A percentile compares a stretch with the other conserved stretches of the same genome.
Conservation (phyloP, 2,329 filamentous ascomycete genomes). For the Arthrobotrys musiformis region DNA sequence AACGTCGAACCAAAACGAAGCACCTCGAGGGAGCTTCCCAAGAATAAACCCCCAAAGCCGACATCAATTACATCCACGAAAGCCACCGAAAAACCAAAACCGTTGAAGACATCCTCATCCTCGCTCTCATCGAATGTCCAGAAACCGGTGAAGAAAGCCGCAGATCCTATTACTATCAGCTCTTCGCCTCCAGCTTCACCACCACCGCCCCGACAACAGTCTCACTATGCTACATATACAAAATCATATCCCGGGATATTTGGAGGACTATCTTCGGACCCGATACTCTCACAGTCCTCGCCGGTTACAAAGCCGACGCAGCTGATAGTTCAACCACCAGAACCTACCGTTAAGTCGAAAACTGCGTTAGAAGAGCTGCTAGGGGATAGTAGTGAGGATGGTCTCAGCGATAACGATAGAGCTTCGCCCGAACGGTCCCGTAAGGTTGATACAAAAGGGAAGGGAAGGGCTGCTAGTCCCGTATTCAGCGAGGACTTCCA, state of each 20-base stretch:
- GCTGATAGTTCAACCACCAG: not conserved
- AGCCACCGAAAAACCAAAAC: not conserved
- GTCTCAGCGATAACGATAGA: not conserved
- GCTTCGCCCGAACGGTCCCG: not conserved
- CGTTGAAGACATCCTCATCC: not conserved
- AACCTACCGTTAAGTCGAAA: conserved; percentile 3
- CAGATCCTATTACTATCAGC: conserved; percentile 35
- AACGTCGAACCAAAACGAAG: conserved; percentile 19
- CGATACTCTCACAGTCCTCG: conserved; percentile 47
- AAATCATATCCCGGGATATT: conserved; percentile 43
- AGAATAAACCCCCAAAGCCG: not conserved
- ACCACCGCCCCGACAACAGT: not conserved
- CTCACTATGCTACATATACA: not conserved
- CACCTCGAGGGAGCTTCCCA: not conserved
- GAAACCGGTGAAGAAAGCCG: conserved; percentile 15
- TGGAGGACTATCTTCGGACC: conserved; percentile 39
- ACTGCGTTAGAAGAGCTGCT: conserved; percentile 19
- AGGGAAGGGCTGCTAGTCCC: conserved; percentile 12
- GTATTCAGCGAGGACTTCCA: not conserved
- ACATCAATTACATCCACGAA: not conserved
- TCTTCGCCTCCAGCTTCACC: conserved; percentile 32
- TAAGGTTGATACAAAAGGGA: conserved; percentile 25
- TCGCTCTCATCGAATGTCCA: not conserved
- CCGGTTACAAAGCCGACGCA: not conserved
- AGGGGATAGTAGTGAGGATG: conserved; percentile 22